Evolutionary conservation across 176 grass and related monocot genomes (phyloP).

Genomic region (Oryza glumipatula): DNA sequence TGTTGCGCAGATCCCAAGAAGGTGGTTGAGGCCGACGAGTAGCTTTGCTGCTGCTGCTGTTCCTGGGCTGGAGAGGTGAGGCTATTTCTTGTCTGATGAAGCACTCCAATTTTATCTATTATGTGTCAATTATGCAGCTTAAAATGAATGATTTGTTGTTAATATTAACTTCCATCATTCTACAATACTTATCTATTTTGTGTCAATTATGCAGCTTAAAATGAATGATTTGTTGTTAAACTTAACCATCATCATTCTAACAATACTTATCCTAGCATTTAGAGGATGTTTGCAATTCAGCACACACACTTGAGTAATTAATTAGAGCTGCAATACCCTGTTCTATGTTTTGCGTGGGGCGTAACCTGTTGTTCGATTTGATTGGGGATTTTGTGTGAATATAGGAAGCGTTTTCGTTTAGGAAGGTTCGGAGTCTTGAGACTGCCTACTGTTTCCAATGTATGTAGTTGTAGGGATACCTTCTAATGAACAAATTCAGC

Average conservation of each 20-base stretch:
- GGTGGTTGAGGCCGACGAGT: conserved; percentile 50
- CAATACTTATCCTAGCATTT: not conserved
- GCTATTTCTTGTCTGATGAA: conserved; percentile 10
- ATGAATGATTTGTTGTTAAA: not conserved
- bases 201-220: not conserved
- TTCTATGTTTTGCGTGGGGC: not conserved
- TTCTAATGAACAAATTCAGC: not conserved
- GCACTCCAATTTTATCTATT: not conserved
- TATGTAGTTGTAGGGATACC: not conserved
- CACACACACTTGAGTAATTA: not conserved
- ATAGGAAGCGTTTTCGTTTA: not conserved
- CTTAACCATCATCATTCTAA: not conserved
- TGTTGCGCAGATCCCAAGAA: conserved; percentile 67
- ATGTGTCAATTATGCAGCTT: not conserved
- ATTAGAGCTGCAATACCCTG: not conserved
- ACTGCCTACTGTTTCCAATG: not conserved
- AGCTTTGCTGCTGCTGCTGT: conserved; percentile 11
- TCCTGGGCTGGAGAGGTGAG: conserved; percentile 52
- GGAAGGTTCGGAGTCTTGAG: not conserved
- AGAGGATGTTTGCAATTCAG: not conserved
- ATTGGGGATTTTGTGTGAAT: not conserved
- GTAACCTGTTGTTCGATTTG: not conserved
- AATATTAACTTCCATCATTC: not conserved
- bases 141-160: not conserved
- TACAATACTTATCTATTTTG: not conserved